Evolutionary conservation across 352 stramenopile species (phyloP), one percentile per base, ranked within the genome.

Genomic region (Phytophthora sp.): DNA sequence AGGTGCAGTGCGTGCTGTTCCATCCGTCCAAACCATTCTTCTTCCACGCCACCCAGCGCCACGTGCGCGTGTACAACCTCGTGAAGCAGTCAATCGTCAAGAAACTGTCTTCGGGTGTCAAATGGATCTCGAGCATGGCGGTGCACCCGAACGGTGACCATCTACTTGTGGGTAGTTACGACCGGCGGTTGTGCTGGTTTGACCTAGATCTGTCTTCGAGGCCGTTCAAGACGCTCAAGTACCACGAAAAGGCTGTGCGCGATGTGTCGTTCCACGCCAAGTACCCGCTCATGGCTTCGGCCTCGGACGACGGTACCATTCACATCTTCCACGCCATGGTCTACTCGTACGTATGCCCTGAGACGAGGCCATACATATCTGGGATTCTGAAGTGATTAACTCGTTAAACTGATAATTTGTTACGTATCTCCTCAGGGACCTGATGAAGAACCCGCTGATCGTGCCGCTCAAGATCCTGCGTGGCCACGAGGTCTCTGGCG

Each of bases 311-410:
- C 74, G 98, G 98, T 59, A 95, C 85, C 45, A 96, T 99, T 66
- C 97, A 99, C 80, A 97, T 99, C 38, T 99, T 99, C 85, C 98
- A 99, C 74, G 91, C 95, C 27, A 99, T 98, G 88, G 97, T 99
- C 18, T 99, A 99, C 84, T 98, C 88, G 86, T 95, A 93, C 82
- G 86, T 92, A 47, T 70, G 63, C 30, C 59, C 26, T 71, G 49
- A 65, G 63, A 59, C 49, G 42, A 70, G 41, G 9, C 64, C 35
- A 39, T 51, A 58, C n/a, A n/a, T n/a, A n/a, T n/a, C n/a, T n/a
- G n/a, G n/a, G n/a, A n/a, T n/a, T n/a, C n/a, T n/a, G 16, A 64
- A 49, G n/a, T 49, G 16, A 55, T 47, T 38, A 27, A 42, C 16
- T 46, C n/a, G n/a, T n/a, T n/a, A n/a, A n/a, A n/a, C n/a, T n/a